Base-by-base conservation (phyloP, 2,329 filamentous ascomycete species). In the Fusarium scirpi region DNA sequence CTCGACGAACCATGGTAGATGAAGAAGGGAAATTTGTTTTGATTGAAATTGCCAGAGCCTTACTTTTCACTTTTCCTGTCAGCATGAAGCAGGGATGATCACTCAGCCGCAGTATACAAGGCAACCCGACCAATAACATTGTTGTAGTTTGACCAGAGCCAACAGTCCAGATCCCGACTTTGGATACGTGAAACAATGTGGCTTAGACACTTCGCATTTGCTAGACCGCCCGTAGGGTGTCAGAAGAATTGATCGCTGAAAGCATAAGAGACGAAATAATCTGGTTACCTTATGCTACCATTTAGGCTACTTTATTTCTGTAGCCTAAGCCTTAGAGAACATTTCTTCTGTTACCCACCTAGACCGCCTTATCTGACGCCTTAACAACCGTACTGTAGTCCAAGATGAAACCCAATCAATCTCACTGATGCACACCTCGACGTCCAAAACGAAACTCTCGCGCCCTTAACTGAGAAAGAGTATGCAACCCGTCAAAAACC, bases 391-490 rank as follows among this genome's bases (percentile, higher is more conserved):
- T 3, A 8, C 6, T 13, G n/a, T 8, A 13, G 10, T 16, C 46
- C 15, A 2, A 43, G n/a, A 9, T 10, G 3, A 2, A 4, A 11
- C 3, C 10, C 32, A 38, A 38, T 38, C 0, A 2, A 38, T 11
- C 32, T 38, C 32, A 38, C 16, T 18, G 32, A 11, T 18, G 16
- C 2, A 38, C 16, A 11, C 32, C 32, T 0, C 6, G 32, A 0
- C 32, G 16, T 18, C 32, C 32, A 38, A 38, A 38, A 38, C 0
- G 32, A 38, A 38, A 38, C 32, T 22, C 5, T 1, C 51, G 51
- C 38, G 3, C 5, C n/a, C 16, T 54, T 2, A 54, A 5, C n/a
- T 43, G n/a, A 8, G 25, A 11, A 54, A 54, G 25, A 2, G 49
- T 41, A 22, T 53, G 49, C 13, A 25, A 22, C 3, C n/a, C 13